A percentile compares a stretch with the other conserved stretches of the same genome.
phyloP scores from a whole-genome alignment of 2,329 filamentous ascomycete genomes.

The Botryotinia calthae region DNA sequence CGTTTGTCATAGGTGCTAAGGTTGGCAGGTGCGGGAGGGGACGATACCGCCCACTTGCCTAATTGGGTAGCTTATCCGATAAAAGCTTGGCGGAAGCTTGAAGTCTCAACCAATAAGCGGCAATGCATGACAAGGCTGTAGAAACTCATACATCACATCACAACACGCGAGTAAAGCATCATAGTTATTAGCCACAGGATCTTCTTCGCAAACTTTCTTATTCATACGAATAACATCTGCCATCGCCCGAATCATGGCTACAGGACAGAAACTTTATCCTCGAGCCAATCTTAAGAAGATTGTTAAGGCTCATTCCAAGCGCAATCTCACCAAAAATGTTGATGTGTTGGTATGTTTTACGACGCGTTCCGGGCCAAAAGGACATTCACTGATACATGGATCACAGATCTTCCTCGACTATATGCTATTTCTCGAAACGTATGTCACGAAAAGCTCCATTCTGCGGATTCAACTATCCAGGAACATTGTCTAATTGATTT shows the following conservation, averaged over 20 bases:
- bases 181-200: neutral
- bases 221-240: neutral
- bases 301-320: conserved; percentile 81
- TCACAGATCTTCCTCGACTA: conserved; percentile 81
- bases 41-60: conserved; percentile 17
- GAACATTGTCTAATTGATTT: conserved; percentile 6
- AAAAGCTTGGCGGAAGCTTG: conserved; percentile 1
- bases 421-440: conserved; percentile 73
- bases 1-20: conserved; percentile 3
- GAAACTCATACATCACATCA: conserved; percentile 5
- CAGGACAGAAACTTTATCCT: conserved; percentile 73
- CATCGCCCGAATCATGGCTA: conserved; percentile 32
- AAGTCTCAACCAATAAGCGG: neutral
- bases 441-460: conserved; percentile 25
- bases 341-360: conserved; percentile 68
- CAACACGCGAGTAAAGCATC: neutral
- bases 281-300: conserved; percentile 84
- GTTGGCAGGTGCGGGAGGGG: conserved; percentile 2
- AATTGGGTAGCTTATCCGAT: conserved; percentile 12
- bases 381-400: conserved; percentile 18
- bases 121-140: neutral
- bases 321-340: conserved; percentile 77
- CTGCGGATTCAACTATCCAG: neutral
- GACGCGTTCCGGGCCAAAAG: conserved; percentile 27
- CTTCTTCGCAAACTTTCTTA: neutral